Conservation (phyloP, 768 basidiomycete species). For the Russula compacta region DNA sequence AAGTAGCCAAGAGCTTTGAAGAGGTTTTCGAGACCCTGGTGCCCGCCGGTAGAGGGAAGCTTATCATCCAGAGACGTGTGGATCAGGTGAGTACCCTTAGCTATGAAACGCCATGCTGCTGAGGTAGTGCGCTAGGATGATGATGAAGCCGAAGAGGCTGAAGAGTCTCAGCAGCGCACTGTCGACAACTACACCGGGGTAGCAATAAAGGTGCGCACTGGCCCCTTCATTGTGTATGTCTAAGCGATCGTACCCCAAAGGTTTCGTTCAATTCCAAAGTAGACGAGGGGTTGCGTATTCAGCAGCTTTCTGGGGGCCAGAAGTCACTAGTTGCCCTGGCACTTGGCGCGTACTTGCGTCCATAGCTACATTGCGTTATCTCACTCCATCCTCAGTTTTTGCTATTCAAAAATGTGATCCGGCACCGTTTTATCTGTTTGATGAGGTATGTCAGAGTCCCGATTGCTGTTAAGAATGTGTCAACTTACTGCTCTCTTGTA, state of each 20-base stretch:
- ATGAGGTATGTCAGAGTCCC: constrained; percentile 51
- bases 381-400: constrained; percentile 54
- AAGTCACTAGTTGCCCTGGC: constrained; percentile 96
- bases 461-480: neutral
- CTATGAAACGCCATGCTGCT: neutral
- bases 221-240: neutral
- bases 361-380: neutral
- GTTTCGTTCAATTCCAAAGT: constrained; percentile 99
- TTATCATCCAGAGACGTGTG: constrained; percentile 88
- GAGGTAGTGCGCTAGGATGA: constrained; percentile 43
- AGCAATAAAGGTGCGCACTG: constrained; percentile 70
- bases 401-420: constrained; percentile 99
- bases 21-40: constrained; percentile 96
- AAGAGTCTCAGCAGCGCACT: constrained; percentile 60
- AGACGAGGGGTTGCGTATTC: constrained; percentile 92
- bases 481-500: constrained; percentile 22
- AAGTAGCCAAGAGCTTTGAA: constrained; percentile 94
- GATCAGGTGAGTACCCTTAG: constrained; percentile 50
- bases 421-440: constrained; percentile 98
- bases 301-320: constrained; percentile 95
- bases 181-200: constrained; percentile 97
- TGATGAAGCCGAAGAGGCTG: constrained; percentile 61
- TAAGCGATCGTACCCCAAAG: constrained; percentile 30
- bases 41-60: constrained; percentile 80
- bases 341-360: constrained; percentile 44